Conservation (phyloP, 2,329 filamentous ascomycete species). For the Trichophaea hybrida region DNA sequence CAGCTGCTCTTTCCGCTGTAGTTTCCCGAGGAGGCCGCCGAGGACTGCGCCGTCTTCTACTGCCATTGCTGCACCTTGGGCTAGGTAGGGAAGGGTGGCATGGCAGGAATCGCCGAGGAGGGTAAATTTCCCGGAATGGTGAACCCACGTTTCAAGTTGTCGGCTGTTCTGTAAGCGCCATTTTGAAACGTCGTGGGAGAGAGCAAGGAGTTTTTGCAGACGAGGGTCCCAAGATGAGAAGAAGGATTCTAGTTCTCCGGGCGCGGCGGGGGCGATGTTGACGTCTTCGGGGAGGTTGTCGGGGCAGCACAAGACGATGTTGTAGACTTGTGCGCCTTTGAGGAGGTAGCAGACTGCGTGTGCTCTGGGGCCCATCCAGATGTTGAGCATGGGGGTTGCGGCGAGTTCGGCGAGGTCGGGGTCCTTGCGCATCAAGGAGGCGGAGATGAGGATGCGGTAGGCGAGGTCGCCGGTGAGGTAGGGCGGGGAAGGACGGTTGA, state of each 20-base stretch:
- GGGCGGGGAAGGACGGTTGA: conserved; percentile 35
- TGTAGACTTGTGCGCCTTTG: conserved; percentile 34
- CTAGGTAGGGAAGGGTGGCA: conserved; percentile 52
- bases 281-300: conserved; percentile 33
- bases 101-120: conserved; percentile 53
- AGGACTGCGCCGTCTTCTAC: conserved; percentile 52
- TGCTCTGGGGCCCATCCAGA: conserved; percentile 40
- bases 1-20: conserved; percentile 29
- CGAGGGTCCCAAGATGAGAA: conserved; percentile 30
- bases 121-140: conserved; percentile 38
- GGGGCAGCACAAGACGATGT: conserved; percentile 37
- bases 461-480: conserved; percentile 42
- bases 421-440: conserved; percentile 37
- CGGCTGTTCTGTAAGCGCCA: conserved; percentile 49
- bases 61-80: conserved; percentile 53
- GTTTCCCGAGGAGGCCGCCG: conserved; percentile 38
- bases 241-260: conserved; percentile 28
- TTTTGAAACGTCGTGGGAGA: conserved; percentile 44
- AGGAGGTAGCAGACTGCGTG: conserved; percentile 40
- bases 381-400: conserved; percentile 37
- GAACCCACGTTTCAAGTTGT: conserved; percentile 44
- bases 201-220: conserved; percentile 25
- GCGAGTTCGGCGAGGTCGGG: conserved; percentile 36
- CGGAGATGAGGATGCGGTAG: conserved; percentile 40
- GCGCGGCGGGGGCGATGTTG: conserved; percentile 23